Evolutionary conservation across 352 stramenopile genomes (phyloP).

Genomic region (Pythium vanterpoolii): DNA sequence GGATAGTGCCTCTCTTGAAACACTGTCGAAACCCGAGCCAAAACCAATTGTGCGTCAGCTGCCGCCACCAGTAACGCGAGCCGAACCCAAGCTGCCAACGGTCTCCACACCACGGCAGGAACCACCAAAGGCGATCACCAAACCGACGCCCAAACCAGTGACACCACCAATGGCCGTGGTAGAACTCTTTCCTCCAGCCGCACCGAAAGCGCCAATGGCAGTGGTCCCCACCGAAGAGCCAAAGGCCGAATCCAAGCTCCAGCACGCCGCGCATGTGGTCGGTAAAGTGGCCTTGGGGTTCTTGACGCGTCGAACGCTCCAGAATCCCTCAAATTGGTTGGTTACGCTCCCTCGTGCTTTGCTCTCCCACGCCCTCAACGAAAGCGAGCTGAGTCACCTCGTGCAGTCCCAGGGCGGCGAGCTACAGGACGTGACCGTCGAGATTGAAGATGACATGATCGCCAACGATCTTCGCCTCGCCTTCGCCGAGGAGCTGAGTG

Average conservation of each 20-base stretch:
- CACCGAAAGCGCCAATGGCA: neutral
- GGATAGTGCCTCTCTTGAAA: neutral
- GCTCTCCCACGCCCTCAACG: slow-evolving; percentile 31
- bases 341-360: slow-evolving; percentile 35
- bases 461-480: slow-evolving; percentile 50
- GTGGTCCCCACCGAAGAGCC: neutral
- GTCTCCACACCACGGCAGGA: neutral
- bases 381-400: slow-evolving; percentile 25
- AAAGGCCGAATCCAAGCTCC: slow-evolving; percentile 19
- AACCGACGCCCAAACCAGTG: neutral
- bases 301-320: slow-evolving; percentile 32
- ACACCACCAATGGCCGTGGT: neutral
- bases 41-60: slow-evolving; percentile 4
- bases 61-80: neutral
- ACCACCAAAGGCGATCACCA: neutral
- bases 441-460: slow-evolving; percentile 46
- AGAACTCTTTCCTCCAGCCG: neutral
- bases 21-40: neutral
- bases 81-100: slow-evolving; percentile 2
- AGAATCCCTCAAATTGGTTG: slow-evolving; percentile 49
- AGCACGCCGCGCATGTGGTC: slow-evolving; percentile 43
- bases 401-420: slow-evolving; percentile 1
- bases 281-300: slow-evolving; percentile 52
- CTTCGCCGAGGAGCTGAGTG: slow-evolving; percentile 41
- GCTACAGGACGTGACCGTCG: slow-evolving; percentile 25